Evolutionary conservation across 2,329 filamentous ascomycete species (phyloP).

Genomic region (Fusarium nygamai): DNA sequence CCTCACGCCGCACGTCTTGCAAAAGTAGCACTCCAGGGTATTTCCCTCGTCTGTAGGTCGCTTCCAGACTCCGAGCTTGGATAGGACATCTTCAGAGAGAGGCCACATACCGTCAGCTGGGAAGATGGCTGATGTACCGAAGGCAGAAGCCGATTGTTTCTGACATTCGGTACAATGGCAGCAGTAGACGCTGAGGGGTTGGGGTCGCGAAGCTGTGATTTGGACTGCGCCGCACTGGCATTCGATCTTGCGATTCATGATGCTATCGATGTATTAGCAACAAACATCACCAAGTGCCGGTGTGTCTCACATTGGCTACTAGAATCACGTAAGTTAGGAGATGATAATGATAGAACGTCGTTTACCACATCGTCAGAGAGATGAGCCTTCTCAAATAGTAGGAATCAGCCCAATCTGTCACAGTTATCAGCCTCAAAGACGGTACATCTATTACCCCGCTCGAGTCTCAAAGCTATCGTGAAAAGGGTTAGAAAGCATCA

Average conservation of each 20-base stretch:
- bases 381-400: neutral
- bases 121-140: constrained; percentile 58
- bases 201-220: constrained; percentile 48
- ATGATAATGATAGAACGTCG: neutral
- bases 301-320: neutral
- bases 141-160: constrained; percentile 57
- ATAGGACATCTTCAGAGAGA: constrained; percentile 45
- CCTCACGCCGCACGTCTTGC: constrained; percentile 56
- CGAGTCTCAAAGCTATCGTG: neutral
- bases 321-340: neutral
- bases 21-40: constrained; percentile 56
- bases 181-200: constrained; percentile 52
- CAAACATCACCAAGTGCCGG: neutral
- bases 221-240: constrained; percentile 55
- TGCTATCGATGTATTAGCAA: neutral
- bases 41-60: constrained; percentile 53
- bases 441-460: neutral
- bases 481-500: too few relatives aligned
- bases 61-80: constrained; percentile 50
- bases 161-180: constrained; percentile 60
- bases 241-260: constrained; percentile 39
- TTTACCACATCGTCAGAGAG: neutral
- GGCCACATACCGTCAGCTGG: constrained; percentile 54
- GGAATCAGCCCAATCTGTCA: neutral
- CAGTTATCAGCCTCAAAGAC: constrained; percentile 13